Percentiles rank a stretch among this genome's conserved stretches.
These are phyloP conservation scores for Puccinia coronata DNA, from an alignment of 1,284 basidiomycete genomes.

Conservation along the genomic window DNA sequence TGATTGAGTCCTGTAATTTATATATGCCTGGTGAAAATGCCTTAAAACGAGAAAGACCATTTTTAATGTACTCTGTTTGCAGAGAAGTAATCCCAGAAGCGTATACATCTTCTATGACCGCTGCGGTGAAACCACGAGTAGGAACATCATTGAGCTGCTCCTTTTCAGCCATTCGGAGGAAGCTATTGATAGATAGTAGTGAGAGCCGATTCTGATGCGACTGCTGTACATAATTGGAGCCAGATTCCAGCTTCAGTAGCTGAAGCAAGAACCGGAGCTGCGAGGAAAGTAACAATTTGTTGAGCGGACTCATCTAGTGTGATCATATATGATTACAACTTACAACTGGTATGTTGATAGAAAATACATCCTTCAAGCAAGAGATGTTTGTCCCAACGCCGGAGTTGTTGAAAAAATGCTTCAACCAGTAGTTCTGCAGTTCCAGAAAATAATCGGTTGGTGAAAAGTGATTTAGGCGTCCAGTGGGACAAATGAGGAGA, in stretches of 20 bases:
- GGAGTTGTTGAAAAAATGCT: slow-evolving; percentile 33
- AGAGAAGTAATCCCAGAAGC: neutral
- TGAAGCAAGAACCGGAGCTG: no score
- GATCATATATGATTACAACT: neutral
- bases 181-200: no score
- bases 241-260: no score
- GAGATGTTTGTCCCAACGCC: neutral
- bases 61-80: neutral
- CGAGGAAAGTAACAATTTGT: no score
- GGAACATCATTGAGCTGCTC: no score
- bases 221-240: no score
- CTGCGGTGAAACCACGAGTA: neutral
- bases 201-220: no score
- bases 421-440: slow-evolving; percentile 31
- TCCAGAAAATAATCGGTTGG: slow-evolving; percentile 15
- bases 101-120: neutral
- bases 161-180: no score
- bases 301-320: no score
- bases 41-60: neutral
- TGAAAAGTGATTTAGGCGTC: neutral
- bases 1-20: neutral
- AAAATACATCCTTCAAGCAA: slow-evolving; percentile 3
- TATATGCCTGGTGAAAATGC: neutral
- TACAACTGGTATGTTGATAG: slow-evolving; percentile 12
- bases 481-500: neutral